Evolutionary conservation across 2,329 filamentous ascomycete species (phyloP).

Genomic region (Epichloe hybrida): DNA sequence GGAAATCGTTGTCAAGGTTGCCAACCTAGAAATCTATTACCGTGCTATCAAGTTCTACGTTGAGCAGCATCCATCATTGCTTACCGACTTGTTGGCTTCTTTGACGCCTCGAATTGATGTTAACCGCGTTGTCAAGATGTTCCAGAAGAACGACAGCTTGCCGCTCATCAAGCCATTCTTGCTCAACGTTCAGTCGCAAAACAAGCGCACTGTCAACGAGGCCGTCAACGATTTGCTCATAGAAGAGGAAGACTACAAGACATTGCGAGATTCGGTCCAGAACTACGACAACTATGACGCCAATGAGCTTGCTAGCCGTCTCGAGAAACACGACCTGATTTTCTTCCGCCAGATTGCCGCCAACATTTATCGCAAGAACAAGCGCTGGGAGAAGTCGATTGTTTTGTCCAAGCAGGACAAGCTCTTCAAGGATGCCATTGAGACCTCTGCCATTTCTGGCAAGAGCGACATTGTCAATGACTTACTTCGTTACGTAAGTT

Average conservation of each 20-base stretch:
- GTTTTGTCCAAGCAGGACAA: slow-evolving; percentile 97
- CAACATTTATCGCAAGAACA: slow-evolving; percentile 98
- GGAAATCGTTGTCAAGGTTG: slow-evolving; percentile 94
- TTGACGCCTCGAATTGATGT: slow-evolving; percentile 92
- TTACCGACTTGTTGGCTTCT: slow-evolving; percentile 89
- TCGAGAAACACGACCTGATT: slow-evolving; percentile 95
- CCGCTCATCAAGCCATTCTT: slow-evolving; percentile 98
- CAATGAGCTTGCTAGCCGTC: slow-evolving; percentile 75
- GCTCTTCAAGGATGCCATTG: slow-evolving; percentile 97
- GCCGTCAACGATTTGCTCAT: slow-evolving; percentile 96
- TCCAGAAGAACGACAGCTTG: slow-evolving; percentile 95
- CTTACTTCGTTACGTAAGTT: slow-evolving; percentile 86
- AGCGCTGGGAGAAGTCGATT: slow-evolving; percentile 99
- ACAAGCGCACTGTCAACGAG: slow-evolving; percentile 96
- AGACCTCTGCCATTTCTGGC: slow-evolving; percentile 83
- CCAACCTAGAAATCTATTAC: slow-evolving; percentile 98
- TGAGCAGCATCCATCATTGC: slow-evolving; percentile 85
- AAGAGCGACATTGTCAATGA: slow-evolving; percentile 93
- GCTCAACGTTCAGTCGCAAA: slow-evolving; percentile 88
- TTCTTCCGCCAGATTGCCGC: slow-evolving; percentile 99
- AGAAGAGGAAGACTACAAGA: slow-evolving; percentile 99
- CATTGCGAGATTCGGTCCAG: slow-evolving; percentile 88
- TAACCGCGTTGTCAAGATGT: slow-evolving; percentile 98
- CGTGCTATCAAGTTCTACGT: slow-evolving; percentile 93
- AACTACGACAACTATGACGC: slow-evolving; percentile 99